Evolutionary conservation across 2,329 filamentous ascomycete genomes (phyloP).

Genomic region (Ascocoryne sarcoides): DNA sequence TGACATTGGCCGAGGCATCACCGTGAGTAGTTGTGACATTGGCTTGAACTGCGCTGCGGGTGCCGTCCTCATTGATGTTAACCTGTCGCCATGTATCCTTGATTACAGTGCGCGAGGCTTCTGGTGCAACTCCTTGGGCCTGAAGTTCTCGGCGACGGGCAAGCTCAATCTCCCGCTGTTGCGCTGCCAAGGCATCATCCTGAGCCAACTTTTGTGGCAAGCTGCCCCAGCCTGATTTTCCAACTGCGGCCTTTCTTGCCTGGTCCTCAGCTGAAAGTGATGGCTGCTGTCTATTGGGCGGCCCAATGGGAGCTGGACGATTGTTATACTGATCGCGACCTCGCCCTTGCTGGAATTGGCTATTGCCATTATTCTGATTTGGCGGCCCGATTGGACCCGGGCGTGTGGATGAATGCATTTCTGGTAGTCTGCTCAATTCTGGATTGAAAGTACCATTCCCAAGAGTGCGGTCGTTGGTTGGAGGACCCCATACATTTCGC

Average conservation of each 20-base stretch:
- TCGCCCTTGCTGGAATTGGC: conserved; percentile 22
- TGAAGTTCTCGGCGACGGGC: conserved; percentile 17
- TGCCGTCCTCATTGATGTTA: conserved; percentile 24
- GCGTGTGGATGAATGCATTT: conserved; percentile 22
- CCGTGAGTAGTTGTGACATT: conserved; percentile 14
- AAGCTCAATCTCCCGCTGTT: conserved; percentile 20
- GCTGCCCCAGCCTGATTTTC: conserved; percentile 21
- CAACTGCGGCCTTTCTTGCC: conserved; percentile 13
- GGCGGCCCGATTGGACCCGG: conserved; percentile 30
- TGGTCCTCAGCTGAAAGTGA: conserved; percentile 7
- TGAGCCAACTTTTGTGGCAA: conserved; percentile 21
- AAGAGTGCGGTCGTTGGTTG: conserved; percentile 58
- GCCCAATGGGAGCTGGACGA: conserved; percentile 27
- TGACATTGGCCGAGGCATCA: conserved; percentile 13
- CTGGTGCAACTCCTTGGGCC: conserved; percentile 18
- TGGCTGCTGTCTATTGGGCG: conserved; percentile 21
- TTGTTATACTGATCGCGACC: conserved; percentile 21
- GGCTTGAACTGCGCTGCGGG: conserved; percentile 19
- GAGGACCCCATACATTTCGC: conserved; percentile 66
- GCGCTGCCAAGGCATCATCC: conserved; percentile 15
- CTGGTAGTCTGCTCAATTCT: conserved; percentile 40
- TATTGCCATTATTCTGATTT: conserved; percentile 19
- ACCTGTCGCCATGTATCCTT: conserved; percentile 28
- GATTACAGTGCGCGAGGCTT: conserved; percentile 15
- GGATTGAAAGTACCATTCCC: conserved; percentile 71